A percentile compares a stretch with the other conserved stretches of the same genome.
Evolutionary conservation across 345 rosid species (phyloP).

Genomic region (Litchi chinensis): DNA sequence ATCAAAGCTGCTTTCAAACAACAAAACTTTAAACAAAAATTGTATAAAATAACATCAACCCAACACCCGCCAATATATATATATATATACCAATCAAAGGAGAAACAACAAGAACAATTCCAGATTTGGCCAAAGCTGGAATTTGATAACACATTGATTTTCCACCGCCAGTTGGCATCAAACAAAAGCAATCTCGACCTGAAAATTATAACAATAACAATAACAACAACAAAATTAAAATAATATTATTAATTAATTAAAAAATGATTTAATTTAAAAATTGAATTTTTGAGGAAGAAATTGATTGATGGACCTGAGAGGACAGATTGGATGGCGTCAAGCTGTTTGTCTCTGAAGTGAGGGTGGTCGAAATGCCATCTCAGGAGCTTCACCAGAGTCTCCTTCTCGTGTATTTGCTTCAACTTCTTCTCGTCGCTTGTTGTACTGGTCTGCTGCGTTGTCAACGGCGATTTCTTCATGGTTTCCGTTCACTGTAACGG

Average conservation of each 20-base stretch:
- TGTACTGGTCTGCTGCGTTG: conserved; percentile 43
- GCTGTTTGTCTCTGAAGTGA: conserved; percentile 83
- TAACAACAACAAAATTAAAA: background rate
- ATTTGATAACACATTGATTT: conserved; percentile 97
- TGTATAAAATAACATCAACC: background rate
- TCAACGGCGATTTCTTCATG: conserved; percentile 79
- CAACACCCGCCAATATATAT: no score
- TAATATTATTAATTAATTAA: background rate
- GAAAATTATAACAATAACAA: background rate
- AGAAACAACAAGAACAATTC: conserved; percentile 91
- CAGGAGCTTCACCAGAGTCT: conserved; percentile 77
- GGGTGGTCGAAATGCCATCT: conserved; percentile 93
- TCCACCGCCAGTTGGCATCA: conserved; percentile 99
- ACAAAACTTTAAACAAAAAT: background rate
- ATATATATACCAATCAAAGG: conserved; percentile 68
- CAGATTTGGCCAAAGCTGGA: conserved; percentile 83
- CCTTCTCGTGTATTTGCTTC: conserved; percentile 50
- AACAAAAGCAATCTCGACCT: conserved; percentile 93
- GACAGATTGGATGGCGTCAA: conserved; percentile 89
- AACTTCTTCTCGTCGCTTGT: conserved; percentile 29
- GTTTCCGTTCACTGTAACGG: background rate
- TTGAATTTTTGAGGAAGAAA: background rate
- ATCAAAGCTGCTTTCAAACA: conserved; percentile 1
- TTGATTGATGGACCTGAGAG: conserved; percentile 49
- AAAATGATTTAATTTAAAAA: background rate